Conservation (phyloP, 2,329 filamentous ascomycete species). For the Aspergillus sp. region DNA sequence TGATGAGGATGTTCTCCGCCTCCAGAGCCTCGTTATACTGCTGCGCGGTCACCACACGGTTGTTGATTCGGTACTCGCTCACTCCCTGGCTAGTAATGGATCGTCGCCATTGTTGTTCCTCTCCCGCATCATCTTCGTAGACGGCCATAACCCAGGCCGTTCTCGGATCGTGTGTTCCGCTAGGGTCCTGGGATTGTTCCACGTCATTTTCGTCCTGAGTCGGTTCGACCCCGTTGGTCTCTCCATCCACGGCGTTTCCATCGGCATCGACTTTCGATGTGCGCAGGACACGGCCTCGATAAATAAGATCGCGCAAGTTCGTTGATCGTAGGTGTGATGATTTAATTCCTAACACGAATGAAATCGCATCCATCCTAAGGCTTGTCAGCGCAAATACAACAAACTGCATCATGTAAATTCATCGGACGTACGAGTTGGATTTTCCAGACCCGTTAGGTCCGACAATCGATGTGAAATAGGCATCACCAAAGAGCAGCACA, state of each 20-base stretch:
- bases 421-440: conserved; percentile 78
- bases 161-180: conserved; percentile 72
- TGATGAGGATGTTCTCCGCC: conserved; percentile 94
- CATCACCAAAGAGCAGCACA: conserved; percentile 89
- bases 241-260: conserved; percentile 65
- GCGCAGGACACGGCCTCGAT: conserved; percentile 89
- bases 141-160: conserved; percentile 99
- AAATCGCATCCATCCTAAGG: conserved; percentile 93
- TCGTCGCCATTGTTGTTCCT: conserved; percentile 94
- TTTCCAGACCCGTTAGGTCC: conserved; percentile 99
- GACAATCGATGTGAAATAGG: conserved; percentile 98
- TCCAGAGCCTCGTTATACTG: conserved; percentile 94
- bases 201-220: conserved; percentile 55
- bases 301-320: conserved; percentile 91
- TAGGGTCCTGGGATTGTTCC: conserved; percentile 60
- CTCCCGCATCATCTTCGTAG: conserved; percentile 94
- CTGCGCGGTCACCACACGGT: conserved; percentile 79
- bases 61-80: conserved; percentile 97
- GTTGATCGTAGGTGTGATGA: conserved; percentile 95
- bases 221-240: conserved; percentile 61
- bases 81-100: conserved; percentile 83
- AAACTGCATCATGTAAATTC: background rate
- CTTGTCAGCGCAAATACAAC: conserved; percentile 22
- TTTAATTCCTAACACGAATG: conserved; percentile 97
- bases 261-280: conserved; percentile 91